These are phyloP conservation scores for Westerdykella sp. DNA, from an alignment of 2,329 filamentous ascomycete species.

Conservation along the genomic window DNA sequence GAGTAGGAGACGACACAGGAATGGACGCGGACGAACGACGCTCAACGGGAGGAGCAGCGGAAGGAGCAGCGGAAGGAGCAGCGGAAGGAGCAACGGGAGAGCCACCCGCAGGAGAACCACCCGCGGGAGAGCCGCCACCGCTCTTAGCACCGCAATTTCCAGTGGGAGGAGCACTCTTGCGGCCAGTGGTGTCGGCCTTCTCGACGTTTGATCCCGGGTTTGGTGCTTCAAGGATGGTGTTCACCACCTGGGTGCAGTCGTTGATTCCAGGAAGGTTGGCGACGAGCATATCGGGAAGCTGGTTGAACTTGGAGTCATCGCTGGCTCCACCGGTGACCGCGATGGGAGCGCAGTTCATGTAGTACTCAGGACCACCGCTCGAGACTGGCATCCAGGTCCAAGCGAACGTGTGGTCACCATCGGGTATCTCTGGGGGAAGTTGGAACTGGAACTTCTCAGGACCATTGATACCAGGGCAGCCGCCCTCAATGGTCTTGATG, in stretches of 20 bases:
- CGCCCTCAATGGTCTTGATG: constrained; percentile 80
- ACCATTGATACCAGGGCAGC: constrained; percentile 61
- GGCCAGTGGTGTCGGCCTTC: constrained; percentile 21
- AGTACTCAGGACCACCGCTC: constrained; percentile 81
- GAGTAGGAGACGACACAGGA: constrained; percentile 1
- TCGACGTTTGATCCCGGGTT: constrained; percentile 58
- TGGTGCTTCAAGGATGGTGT: constrained; percentile 56
- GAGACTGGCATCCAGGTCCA: constrained; percentile 88
- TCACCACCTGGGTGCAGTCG: constrained; percentile 49
- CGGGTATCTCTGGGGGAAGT: constrained; percentile 64
- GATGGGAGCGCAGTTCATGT: constrained; percentile 89
- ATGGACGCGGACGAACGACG: not conserved
- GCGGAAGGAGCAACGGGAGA: too few species aligned
- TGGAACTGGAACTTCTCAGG: constrained; percentile 66
- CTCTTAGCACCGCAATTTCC: constrained; percentile 15
- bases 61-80: too few species aligned
- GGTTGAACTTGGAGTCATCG: constrained; percentile 51
- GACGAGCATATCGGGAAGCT: constrained; percentile 66
- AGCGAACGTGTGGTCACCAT: constrained; percentile 73
- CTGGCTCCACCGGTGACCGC: constrained; percentile 52
- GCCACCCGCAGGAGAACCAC: too few species aligned
- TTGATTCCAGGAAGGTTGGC: constrained; percentile 57
- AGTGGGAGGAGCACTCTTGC: constrained; percentile 9
- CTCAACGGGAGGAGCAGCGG: constrained; percentile 1
- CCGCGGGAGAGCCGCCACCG: constrained; percentile 11